Evolutionary conservation across 371 early-diverging fungal species (phyloP), one percentile per base, ranked within the genome.

Genomic region (Mucor indicus): DNA sequence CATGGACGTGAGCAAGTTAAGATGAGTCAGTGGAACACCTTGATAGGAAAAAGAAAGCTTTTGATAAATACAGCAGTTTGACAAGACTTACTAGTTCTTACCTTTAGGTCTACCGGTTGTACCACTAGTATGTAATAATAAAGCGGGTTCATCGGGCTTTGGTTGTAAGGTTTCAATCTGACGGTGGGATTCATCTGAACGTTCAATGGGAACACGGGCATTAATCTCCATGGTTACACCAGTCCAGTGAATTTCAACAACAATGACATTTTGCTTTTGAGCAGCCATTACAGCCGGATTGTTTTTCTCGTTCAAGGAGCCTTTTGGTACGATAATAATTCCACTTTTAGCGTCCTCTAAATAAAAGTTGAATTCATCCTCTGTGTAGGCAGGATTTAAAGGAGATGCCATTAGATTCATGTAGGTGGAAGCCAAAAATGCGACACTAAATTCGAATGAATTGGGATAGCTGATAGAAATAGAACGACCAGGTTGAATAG

Each of bases 61-160:
- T 19, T 19, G 8, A 5, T 19, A 37, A 17, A 15, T n/a, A 37
- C 4, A 37, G 17, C 17, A 37, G 17, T 12, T 15, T 19, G 38
- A 8, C 16, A 31, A 16, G 11, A 20, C 25, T 2, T 24, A 13
- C 8, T 41, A 24, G 29, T 22, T n/a, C 15, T 46, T 53, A 85
- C 89, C 81, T 72, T 93, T 93, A 11, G 93, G 92, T 53, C 86
- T 52, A 15, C 90, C 90, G 1, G 92, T 93, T 2, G 90, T 88
- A 17, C 90, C 90, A 24, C 88, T 87, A 2, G 92, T 92, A 57
- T 93, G 91, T 45, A 90, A 71, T 40, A 89, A 61, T 13, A 90
- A 67, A n/a, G 89, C 86, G 29, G 80, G 72, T 40, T 87, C 85
- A 21, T 75, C 72, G 4, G 79, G 75, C 51, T 66, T 53, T n/a